These are phyloP conservation scores for Coniochaeta hoffmannii DNA, from an alignment of 2,329 filamentous ascomycete genomes.

Conservation along the genomic window DNA sequence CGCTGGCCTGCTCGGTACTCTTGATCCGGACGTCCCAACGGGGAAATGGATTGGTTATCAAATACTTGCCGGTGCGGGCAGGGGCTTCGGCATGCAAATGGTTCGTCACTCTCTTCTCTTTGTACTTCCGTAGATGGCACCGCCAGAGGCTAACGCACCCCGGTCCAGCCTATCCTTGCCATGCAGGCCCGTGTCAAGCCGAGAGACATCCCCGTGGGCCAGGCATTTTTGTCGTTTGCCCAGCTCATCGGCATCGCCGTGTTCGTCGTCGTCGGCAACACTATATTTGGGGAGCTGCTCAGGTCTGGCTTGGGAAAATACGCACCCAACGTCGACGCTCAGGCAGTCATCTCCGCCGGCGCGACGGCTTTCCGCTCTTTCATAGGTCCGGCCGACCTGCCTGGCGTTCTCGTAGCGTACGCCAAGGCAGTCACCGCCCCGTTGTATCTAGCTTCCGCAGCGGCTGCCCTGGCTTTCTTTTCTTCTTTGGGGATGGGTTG, in stretches of 20 bases:
- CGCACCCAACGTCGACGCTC: constrained; percentile 18
- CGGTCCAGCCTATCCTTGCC: constrained; percentile 16
- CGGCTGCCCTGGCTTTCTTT: constrained; percentile 26
- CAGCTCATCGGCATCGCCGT: constrained; percentile 18
- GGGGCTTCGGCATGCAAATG: constrained; percentile 18
- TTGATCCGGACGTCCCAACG: constrained; percentile 9
- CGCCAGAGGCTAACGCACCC: constrained; percentile 5
- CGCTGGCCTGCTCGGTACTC: constrained; percentile 13
- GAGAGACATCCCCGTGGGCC: constrained; percentile 15
- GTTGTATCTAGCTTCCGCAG: constrained; percentile 31
- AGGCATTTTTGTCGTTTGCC: constrained; percentile 17
- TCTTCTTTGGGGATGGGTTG: constrained; percentile 37
- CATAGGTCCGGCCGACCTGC: constrained; percentile 20
- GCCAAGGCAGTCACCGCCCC: constrained; percentile 24
- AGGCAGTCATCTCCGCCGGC: constrained; percentile 25
- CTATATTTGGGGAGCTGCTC: constrained; percentile 20
- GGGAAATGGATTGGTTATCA: constrained; percentile 15
- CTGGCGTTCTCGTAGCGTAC: constrained; percentile 29
- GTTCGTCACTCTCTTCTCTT: constrained; percentile 6
- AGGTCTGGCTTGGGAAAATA: constrained; percentile 12
- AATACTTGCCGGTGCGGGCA: constrained; percentile 17
- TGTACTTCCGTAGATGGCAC: neutral
- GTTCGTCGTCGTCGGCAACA: constrained; percentile 15
- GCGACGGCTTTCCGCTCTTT: constrained; percentile 27
- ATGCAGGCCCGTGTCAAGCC: constrained; percentile 15